Evolutionary conservation across 805 yeast genomes (phyloP).

Genomic region (Kazachstania psychrophila): DNA sequence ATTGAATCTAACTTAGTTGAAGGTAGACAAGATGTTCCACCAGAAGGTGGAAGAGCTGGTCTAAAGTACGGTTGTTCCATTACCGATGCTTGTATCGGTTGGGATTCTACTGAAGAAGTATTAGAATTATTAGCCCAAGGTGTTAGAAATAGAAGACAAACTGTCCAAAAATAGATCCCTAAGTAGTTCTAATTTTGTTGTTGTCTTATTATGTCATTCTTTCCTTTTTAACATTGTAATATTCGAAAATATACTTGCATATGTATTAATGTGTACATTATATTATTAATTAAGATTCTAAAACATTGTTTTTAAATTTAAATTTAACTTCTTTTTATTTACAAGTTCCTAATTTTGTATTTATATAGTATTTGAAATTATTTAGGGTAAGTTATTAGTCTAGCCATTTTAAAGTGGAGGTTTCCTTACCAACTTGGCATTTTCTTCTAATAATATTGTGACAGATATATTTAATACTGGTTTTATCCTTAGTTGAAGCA

Average conservation of each 20-base stretch:
- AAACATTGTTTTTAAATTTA: too few species aligned
- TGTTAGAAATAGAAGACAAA: slow-evolving; percentile 63
- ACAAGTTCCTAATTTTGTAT: neutral
- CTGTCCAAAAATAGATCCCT: slow-evolving; percentile 15
- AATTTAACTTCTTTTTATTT: too few species aligned
- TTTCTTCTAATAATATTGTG: slow-evolving; percentile 9
- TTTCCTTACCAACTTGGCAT: neutral
- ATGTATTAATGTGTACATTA: too few species aligned
- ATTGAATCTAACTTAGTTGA: slow-evolving; percentile 86
- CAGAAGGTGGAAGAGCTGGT: slow-evolving; percentile 61
- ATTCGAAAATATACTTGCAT: too few species aligned
- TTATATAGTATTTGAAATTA: neutral
- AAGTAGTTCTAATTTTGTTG: too few species aligned
- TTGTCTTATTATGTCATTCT: too few species aligned
- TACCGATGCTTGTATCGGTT: slow-evolving; percentile 94
- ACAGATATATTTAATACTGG: slow-evolving; percentile 18
- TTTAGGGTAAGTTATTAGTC: neutral
- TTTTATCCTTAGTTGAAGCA: slow-evolving; percentile 19
- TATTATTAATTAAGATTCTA: too few species aligned
- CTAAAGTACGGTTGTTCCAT: slow-evolving; percentile 89
- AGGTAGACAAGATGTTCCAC: slow-evolving; percentile 88
- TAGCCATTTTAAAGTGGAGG: slow-evolving; percentile 3
- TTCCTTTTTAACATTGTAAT: too few species aligned
- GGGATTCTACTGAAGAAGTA: slow-evolving; percentile 75
- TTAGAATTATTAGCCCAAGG: slow-evolving; percentile 67